These are phyloP conservation scores for Hortaea werneckii DNA, from an alignment of 2,329 filamentous ascomycete species.

Conservation along the genomic window DNA sequence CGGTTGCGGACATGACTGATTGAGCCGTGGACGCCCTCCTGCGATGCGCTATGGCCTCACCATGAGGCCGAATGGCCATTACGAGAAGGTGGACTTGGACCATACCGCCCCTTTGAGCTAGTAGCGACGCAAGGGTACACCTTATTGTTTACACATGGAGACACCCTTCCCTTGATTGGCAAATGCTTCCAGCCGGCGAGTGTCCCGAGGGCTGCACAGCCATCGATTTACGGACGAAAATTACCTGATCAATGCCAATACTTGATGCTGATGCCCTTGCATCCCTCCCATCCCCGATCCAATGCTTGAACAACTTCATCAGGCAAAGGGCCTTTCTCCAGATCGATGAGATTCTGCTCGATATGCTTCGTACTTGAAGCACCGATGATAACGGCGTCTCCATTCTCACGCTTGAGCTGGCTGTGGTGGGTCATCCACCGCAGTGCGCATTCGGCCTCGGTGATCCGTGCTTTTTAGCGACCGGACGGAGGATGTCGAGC, in stretches of 20 bases:
- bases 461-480: conserved; percentile 29
- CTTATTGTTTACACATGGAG: too few relatives aligned
- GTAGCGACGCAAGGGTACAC: too few relatives aligned
- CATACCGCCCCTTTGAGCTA: too few relatives aligned
- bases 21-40: too few relatives aligned
- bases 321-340: conserved; percentile 32
- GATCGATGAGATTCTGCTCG: conserved; percentile 27
- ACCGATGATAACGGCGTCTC: conserved; percentile 33
- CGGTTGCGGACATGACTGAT: too few relatives aligned
- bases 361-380: conserved; percentile 24
- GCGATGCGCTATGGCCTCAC: too few relatives aligned
- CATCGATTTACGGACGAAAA: too few relatives aligned
- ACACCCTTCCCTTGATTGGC: too few relatives aligned
- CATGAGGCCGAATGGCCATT: too few relatives aligned
- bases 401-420: conserved; percentile 20
- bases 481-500: conserved; percentile 30
- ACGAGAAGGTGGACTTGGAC: too few relatives aligned
- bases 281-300: conserved; percentile 28
- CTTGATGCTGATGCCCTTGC: conserved; percentile 19
- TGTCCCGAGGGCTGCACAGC: too few relatives aligned
- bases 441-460: conserved; percentile 34
- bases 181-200: too few relatives aligned
- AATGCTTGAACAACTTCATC: conserved; percentile 31
- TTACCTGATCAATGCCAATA: conserved; percentile 21
- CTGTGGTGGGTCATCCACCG: conserved; percentile 39